Conservation (phyloP, 352 stramenopile species). For the Globisporangium megalacanthum region DNA sequence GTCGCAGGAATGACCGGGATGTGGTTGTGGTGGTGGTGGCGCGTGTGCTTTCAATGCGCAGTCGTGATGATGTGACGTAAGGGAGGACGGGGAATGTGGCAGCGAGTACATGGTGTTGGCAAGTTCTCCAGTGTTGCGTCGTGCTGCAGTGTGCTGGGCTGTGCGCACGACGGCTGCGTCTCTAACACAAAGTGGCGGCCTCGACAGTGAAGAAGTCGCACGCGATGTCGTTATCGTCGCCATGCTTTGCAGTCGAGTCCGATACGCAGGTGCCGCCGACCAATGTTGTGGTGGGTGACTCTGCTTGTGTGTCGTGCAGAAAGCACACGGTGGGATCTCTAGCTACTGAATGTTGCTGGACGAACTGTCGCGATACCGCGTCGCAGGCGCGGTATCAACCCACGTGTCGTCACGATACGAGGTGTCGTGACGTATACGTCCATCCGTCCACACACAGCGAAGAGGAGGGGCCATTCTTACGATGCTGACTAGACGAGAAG, state of each 20-base stretch:
- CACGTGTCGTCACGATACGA: too few relatives aligned
- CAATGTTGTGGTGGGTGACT: not conserved
- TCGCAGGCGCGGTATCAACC: too few relatives aligned
- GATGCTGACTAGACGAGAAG: not conserved
- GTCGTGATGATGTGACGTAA: too few relatives aligned
- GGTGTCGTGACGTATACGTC: not conserved
- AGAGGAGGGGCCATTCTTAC: not conserved
- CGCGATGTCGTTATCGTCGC: not conserved
- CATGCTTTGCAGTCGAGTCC: not conserved
- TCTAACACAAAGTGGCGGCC: conserved; percentile 6
- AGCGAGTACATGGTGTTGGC: too few relatives aligned
- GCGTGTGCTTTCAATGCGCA: too few relatives aligned
- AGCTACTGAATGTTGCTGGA: conserved; percentile 50
- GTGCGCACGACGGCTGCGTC: not conserved
- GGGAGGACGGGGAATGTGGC: too few relatives aligned
- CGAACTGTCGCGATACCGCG: conserved; percentile 24
- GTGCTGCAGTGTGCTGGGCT: too few relatives aligned
- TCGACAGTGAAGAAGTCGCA: conserved; percentile 23
- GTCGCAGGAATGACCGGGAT: too few relatives aligned
- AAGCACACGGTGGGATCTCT: conserved; percentile 14
- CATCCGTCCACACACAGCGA: not conserved
- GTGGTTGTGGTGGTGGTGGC: too few relatives aligned
- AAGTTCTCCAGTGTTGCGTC: too few relatives aligned
- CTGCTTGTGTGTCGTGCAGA: conserved; percentile 7
- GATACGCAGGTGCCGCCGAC: too few relatives aligned